Base-by-base conservation (phyloP, 176 grass and related monocot genomes). In the Musa beccarii region DNA sequence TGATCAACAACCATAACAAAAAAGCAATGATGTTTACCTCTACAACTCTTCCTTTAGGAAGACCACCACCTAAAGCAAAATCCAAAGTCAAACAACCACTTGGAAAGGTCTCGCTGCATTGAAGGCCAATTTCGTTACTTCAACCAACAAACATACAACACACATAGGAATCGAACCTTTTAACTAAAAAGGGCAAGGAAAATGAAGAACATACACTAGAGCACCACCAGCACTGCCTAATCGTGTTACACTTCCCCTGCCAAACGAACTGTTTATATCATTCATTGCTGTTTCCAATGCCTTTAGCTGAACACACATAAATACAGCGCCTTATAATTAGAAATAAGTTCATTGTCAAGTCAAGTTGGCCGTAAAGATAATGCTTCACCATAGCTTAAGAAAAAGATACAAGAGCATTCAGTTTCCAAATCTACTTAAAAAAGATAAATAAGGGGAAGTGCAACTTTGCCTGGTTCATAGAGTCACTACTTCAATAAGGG, bases 181-280 rank as follows among this genome's bases (percentile, higher is more conserved):
- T 25, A 5, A 75, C 8, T 29, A 54, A 81, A 75, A 64, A 12
- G 52, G 29, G 20, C 49, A 51, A 87, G 59, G 22, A 24, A 59
- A 77, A 54, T 54, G 68, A 67, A 54, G 64, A 74, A 74, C 84
- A 82, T 91, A 94, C 95, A 99, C 95, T 81, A 89, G 78, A 89
- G 88, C 95, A 50, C 88, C 90, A 34, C 95, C 95, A 29, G 90
- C 84, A 79, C 90, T 99, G 63, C 95, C 95, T 86, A 99, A 83
- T 87, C 95, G 92, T 61, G 95, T 99, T 63, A 99, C 95, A 51
- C 95, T 94, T 87, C 90, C 95, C 81, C 94, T 99, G 52, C 95
- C 95, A 81, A 99, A 94, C 49, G 95, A 99, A 80, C 59, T 99
- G 70, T 94, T 99, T 86, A 99, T 99, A 54, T 99, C 95, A 83